phyloP scores from a whole-genome alignment of 2,329 filamentous ascomycete genomes.

The Ophiostoma quercus region DNA sequence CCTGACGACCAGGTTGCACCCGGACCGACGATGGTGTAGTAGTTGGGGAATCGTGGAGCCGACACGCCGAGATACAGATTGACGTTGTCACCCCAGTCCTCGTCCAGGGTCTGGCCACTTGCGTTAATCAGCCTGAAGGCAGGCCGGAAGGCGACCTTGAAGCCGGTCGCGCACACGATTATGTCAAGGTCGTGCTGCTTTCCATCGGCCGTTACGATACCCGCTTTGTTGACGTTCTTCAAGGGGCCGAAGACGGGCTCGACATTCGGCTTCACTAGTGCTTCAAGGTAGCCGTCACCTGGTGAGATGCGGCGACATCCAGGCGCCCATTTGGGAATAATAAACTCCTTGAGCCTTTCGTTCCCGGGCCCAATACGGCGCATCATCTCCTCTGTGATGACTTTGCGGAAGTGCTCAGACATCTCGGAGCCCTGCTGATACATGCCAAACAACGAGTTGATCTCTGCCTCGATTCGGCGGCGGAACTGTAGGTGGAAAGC shows the following conservation, averaged over 20 bases:
- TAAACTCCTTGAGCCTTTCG: conserved; percentile 39
- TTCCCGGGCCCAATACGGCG: conserved; percentile 39
- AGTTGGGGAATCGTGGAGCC: conserved; percentile 27
- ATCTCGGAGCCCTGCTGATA: conserved; percentile 38
- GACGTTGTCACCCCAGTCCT: conserved; percentile 30
- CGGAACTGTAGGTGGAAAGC: conserved; percentile 25
- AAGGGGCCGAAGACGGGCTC: conserved; percentile 40
- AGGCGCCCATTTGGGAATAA: conserved; percentile 43
- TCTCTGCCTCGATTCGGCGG: conserved; percentile 24
- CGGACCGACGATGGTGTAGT: conserved; percentile 26
- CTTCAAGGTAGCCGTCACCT: conserved; percentile 41
- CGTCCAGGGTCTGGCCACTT: conserved; percentile 23
- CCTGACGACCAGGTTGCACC: conserved; percentile 24
- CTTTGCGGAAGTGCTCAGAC: conserved; percentile 37
- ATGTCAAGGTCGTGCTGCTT: conserved; percentile 31
- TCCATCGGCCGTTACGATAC: conserved; percentile 32
- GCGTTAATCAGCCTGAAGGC: conserved; percentile 32
- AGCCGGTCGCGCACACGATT: conserved; percentile 33
- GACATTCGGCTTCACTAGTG: conserved; percentile 43
- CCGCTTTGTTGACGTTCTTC: conserved; percentile 34
- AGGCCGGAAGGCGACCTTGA: conserved; percentile 33
- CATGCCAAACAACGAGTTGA: conserved; percentile 27
- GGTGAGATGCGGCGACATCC: conserved; percentile 42
- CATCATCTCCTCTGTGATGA: conserved; percentile 42
- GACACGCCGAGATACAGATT: conserved; percentile 28